Conservation (phyloP, 306 rosid genomes). For the Ammopiptanthus mongolicus region DNA sequence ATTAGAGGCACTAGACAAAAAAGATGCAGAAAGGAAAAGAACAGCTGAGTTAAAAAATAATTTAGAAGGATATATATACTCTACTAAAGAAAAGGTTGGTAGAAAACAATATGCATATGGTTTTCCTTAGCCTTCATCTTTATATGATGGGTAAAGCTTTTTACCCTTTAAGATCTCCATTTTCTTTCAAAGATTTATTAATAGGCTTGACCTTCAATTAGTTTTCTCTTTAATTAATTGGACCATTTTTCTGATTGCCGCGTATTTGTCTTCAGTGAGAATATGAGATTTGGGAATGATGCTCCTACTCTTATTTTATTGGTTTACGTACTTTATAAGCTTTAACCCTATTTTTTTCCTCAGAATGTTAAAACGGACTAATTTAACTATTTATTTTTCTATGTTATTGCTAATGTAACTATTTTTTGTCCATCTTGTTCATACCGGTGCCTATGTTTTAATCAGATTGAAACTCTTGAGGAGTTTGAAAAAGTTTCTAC, state of each 20-base stretch:
- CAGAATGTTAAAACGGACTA: too few species aligned
- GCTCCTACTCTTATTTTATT: background rate
- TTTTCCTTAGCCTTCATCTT: constrained; percentile 10
- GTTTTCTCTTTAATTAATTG: background rate
- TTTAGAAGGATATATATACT: constrained; percentile 87
- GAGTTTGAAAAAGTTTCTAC: constrained; percentile 69
- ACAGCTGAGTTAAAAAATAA: constrained; percentile 89
- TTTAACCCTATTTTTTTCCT: too few species aligned
- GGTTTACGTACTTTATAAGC: background rate
- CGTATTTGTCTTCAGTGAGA: background rate
- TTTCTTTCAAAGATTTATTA: background rate
- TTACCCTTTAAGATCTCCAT: background rate
- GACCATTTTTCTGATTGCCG: background rate
- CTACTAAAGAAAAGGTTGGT: constrained; percentile 90
- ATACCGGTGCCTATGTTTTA: background rate
- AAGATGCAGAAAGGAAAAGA: constrained; percentile 90
- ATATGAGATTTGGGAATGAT: background rate
- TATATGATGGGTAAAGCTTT: background rate
- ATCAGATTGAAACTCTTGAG: constrained; percentile 79
- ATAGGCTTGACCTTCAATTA: constrained; percentile 6
- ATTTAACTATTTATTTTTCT: background rate
- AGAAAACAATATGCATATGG: background rate
- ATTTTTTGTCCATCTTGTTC: background rate
- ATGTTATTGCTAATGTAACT: too few species aligned
- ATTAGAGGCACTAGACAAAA: constrained; percentile 71